Conservation (phyloP, 371 early-diverging fungal genomes). For the Apophysomyces elegans region DNA sequence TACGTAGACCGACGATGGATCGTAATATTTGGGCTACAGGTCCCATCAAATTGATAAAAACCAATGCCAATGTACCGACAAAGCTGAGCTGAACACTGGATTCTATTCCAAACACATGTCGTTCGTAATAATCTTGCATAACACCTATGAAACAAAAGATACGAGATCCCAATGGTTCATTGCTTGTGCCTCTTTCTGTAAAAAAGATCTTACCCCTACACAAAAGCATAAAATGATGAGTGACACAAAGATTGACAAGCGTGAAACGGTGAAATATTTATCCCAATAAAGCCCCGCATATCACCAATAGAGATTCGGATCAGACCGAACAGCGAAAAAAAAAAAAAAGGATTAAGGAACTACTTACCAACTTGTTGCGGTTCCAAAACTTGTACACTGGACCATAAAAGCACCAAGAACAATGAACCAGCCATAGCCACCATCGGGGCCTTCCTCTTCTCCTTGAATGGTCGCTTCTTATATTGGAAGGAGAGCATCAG, state of each 20-base stretch:
- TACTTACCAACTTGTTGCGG: slow-evolving; percentile 36
- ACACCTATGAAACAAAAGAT: slow-evolving; percentile 19
- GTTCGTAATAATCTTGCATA: slow-evolving; percentile 33
- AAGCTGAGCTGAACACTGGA: slow-evolving; percentile 39
- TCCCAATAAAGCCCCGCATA: not conserved
- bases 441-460: slow-evolving; percentile 36
- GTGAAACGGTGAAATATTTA: slow-evolving; percentile 1
- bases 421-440: slow-evolving; percentile 64
- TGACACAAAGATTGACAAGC: not conserved
- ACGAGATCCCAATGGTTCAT: not conserved
- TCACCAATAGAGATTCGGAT: not conserved
- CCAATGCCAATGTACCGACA: slow-evolving; percentile 42
- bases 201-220: slow-evolving; percentile 19
- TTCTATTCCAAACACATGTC: slow-evolving; percentile 23
- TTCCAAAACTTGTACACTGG: slow-evolving; percentile 62
- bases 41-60: slow-evolving; percentile 35
- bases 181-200: slow-evolving; percentile 12
- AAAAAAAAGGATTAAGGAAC: not conserved
- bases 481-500: not conserved
- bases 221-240: slow-evolving; percentile 2
- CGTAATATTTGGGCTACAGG: slow-evolving; percentile 36
- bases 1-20: slow-evolving; percentile 28
- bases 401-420: slow-evolving; percentile 60
- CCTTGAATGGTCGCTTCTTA: not conserved
- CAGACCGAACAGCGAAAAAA: slow-evolving; percentile 5